phyloP scores from a whole-genome alignment of 2,329 filamentous ascomycete genomes.

The Pseudogymnoascus sp. region DNA sequence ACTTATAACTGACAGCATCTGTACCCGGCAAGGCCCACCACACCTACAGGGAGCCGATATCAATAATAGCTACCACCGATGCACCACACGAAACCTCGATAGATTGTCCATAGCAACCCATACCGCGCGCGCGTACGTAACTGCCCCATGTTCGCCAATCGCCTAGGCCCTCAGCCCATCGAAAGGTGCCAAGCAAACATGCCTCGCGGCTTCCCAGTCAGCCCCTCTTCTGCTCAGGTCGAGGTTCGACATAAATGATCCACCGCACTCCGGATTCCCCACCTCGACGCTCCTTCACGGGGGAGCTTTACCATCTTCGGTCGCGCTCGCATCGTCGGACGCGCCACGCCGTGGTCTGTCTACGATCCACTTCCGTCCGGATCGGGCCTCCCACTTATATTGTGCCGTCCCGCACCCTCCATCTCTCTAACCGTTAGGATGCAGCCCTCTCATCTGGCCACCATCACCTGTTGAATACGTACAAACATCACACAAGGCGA shows the following conservation, averaged over 20 bases:
- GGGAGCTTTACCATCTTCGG: not conserved
- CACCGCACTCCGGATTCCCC: not conserved
- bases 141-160: not conserved
- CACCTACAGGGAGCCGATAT: not conserved
- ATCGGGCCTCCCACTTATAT: constrained; percentile 6
- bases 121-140: not conserved
- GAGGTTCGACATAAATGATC: not conserved
- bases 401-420: constrained; percentile 1
- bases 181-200: not conserved
- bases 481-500: not conserved
- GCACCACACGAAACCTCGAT: constrained; percentile 1
- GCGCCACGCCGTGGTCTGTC: not conserved
- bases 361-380: constrained; percentile 3
- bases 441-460: not conserved
- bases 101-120: not conserved
- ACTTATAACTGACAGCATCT: not conserved
- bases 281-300: constrained; percentile 1
- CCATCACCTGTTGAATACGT: not conserved
- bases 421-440: constrained; percentile 1
- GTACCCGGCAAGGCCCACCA: not conserved
- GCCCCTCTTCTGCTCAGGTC: not conserved
- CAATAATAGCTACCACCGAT: constrained; percentile 2
- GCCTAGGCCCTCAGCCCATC: not conserved
- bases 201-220: not conserved
- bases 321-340: constrained; percentile 1